Percentiles rank a stretch among this genome's conserved stretches.
Conservation (phyloP, 768 basidiomycete genomes). For the Solioccasus polychromus region DNA sequence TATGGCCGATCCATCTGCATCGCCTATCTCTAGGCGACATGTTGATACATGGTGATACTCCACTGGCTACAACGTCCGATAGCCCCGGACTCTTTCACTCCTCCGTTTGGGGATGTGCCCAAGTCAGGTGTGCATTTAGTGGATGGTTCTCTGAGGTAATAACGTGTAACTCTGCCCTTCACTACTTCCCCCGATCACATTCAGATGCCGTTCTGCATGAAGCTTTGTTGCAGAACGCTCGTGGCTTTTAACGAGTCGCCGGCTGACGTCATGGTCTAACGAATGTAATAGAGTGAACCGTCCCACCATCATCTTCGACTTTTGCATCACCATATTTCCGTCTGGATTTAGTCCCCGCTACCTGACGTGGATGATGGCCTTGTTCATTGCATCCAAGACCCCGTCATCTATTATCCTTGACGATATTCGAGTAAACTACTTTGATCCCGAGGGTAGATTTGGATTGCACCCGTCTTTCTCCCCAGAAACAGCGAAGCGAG, state of each 20-base stretch:
- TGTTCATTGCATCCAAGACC: conserved; percentile 1
- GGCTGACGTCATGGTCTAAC: too few species aligned
- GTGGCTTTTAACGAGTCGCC: too few species aligned
- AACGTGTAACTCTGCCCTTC: conserved; percentile 8
- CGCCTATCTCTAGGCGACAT: conserved; percentile 3
- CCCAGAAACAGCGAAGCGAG: neutral
- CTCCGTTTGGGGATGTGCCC: neutral
- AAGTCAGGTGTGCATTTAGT: neutral
- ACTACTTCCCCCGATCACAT: conserved; percentile 11
- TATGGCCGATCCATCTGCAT: conserved; percentile 6
- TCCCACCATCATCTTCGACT: too few species aligned
- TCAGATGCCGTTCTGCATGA: conserved; percentile 2
- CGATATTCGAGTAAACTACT: neutral
- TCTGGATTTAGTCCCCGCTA: neutral
- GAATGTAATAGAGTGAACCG: too few species aligned
- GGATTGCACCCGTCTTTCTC: neutral
- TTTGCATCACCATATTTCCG: neutral
- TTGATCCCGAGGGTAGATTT: neutral
- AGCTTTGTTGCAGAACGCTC: neutral
- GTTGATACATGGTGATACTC: too few species aligned
- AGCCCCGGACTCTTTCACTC: neutral
- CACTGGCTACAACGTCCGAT: neutral
- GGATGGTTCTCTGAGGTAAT: conserved; percentile 11
- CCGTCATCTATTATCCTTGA: neutral
- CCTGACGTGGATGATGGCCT: neutral